Base-by-base conservation (phyloP, 139 green algal species). In the Auxenochlorella protothecoides region DNA sequence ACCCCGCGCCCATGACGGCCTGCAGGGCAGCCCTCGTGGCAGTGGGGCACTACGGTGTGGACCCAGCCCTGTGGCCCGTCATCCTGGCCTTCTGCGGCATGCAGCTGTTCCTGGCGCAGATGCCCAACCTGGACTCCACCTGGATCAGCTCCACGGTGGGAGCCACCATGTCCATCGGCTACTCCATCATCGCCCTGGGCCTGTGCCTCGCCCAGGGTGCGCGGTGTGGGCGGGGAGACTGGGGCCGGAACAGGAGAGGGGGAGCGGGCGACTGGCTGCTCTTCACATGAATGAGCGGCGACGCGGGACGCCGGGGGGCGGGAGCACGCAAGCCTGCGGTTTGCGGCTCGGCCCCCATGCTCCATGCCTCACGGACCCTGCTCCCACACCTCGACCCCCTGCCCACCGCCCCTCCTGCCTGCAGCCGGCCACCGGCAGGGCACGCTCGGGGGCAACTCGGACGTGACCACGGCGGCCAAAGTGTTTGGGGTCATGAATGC, bases 401-500 rank as follows among this genome's bases (percentile, higher is more conserved):
- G 27, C 27, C 27, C 27, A 44, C 27, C 27, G 27, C 27, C 27
- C 27, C 27, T 44, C 27, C 1, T 44, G 27, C 27, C 27, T 44
- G 27, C 27, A 44, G 27, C 57, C 9, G 57, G 57, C 57, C 9
- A 62, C 57, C 9, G 57, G 9, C 9, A 62, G 57, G 57, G 57
- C 57, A 62, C 57, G 9, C 9, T 62, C 9, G 53, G 14, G 9
- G 75, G 74, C 54, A 16, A 64, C 6, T 7, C 54, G 8, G 59
- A 53, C 6, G 57, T 74, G 51, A 12, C 54, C 11, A 44, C 72
- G 4, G 7, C 59, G 44, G 55, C 52, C 53, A 83, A 83, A 56
- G 78, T 70, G 6, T 73, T 83, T 72, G 73, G 73, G 16, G 66
- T 78, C 6, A 71, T 83, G 63, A 81, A 81, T 61, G 78, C 74